phyloP scores from a whole-genome alignment of 495 filamentous ascomycete species.

The Neurospora africana region DNA sequence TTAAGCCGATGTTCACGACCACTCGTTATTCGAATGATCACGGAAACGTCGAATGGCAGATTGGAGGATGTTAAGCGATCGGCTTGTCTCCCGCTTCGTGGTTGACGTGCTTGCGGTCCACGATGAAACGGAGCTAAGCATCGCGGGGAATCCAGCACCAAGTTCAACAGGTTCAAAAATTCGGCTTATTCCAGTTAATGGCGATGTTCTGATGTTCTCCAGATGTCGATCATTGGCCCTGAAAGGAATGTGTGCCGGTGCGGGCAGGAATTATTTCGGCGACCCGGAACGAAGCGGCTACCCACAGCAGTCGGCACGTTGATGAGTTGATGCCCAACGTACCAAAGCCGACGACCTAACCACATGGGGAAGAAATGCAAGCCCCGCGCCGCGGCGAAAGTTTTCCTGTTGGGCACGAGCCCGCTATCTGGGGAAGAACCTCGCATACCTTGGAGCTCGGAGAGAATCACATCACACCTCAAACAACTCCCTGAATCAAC shows the following conservation, averaged over 20 bases:
- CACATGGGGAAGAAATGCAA: background rate
- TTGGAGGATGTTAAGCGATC: background rate
- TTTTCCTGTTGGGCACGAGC: background rate
- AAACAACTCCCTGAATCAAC: background rate
- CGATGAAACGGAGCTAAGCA: background rate
- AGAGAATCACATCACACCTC: background rate
- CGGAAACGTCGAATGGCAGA: background rate
- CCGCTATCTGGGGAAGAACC: background rate
- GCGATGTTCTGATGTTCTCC: background rate
- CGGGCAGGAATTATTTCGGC: background rate
- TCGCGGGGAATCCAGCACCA: background rate
- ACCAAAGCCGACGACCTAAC: background rate
- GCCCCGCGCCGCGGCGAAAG: background rate
- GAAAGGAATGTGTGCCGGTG: background rate
- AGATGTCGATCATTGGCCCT: background rate
- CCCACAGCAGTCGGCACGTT: background rate
- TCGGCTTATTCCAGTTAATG: background rate
- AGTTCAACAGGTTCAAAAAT: background rate
- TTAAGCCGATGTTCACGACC: constrained; percentile 2
- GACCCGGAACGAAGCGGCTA: background rate
- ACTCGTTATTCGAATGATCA: background rate
- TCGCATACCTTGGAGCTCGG: background rate
- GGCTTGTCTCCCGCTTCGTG: background rate
- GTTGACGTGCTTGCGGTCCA: background rate
- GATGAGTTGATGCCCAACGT: background rate